Conservation (phyloP, 495 filamentous ascomycete genomes). For the Xylaria venustula region DNA sequence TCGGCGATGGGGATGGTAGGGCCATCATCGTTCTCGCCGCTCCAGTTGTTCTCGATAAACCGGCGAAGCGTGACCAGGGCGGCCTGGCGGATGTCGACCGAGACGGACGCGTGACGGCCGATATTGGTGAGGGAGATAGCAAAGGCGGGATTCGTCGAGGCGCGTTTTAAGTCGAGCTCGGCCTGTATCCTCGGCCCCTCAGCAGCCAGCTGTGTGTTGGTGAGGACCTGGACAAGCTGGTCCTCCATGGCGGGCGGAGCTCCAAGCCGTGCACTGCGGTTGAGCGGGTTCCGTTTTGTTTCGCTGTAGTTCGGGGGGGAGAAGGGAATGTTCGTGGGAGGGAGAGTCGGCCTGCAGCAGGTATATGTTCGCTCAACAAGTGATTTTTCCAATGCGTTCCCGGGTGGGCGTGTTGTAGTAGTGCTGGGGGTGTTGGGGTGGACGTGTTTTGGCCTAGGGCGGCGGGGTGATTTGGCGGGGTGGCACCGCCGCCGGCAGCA, state of each 20-base stretch:
- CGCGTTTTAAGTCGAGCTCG: slow-evolving; percentile 69
- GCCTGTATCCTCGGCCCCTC: slow-evolving; percentile 73
- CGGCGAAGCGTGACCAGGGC: slow-evolving; percentile 76
- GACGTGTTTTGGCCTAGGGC: no score
- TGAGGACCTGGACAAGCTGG: slow-evolving; percentile 74
- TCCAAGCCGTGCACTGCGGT: neutral
- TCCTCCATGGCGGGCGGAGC: slow-evolving; percentile 65
- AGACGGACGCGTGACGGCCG: slow-evolving; percentile 66
- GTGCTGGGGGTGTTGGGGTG: no score
- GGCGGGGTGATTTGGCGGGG: no score
- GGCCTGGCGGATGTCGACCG: slow-evolving; percentile 74
- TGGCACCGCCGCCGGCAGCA: no score
- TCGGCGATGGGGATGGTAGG: slow-evolving; percentile 66
- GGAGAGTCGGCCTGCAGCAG: neutral
- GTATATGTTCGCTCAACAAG: no score
- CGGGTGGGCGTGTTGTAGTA: no score
- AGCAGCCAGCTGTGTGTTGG: slow-evolving; percentile 70
- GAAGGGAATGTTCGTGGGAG: neutral
- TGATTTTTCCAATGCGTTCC: no score
- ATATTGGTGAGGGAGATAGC: slow-evolving; percentile 76
- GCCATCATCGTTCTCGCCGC: slow-evolving; percentile 53
- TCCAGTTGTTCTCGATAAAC: slow-evolving; percentile 80
- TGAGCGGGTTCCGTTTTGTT: neutral
- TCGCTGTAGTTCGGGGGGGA: neutral
- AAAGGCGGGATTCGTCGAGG: slow-evolving; percentile 64